Conservation (phyloP, 2,329 filamentous ascomycete genomes). For the Huntiella abstrusa region DNA sequence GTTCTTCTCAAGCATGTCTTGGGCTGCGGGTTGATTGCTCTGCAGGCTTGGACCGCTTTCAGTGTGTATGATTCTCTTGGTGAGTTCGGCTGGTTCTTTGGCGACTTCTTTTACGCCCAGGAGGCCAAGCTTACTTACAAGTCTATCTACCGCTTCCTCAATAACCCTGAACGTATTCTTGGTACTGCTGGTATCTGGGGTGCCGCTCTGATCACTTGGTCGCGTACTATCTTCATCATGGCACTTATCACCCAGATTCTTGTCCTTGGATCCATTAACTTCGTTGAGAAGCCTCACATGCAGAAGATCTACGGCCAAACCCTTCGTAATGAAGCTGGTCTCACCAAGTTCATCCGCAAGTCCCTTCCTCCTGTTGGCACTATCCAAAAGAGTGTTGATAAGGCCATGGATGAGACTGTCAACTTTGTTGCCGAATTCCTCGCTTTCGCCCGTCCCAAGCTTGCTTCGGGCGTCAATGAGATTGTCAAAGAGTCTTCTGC, state of each 20-base stretch:
- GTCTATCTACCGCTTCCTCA: slow-evolving; percentile 93
- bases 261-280: slow-evolving; percentile 73
- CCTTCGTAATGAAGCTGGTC: slow-evolving; percentile 68
- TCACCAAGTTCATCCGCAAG: slow-evolving; percentile 78
- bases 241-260: slow-evolving; percentile 72
- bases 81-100: slow-evolving; percentile 98
- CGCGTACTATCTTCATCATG: slow-evolving; percentile 66
- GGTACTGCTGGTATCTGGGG: slow-evolving; percentile 94
- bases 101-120: slow-evolving; percentile 94
- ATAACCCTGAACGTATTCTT: slow-evolving; percentile 89
- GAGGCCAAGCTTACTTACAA: slow-evolving; percentile 80
- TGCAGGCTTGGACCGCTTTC: slow-evolving; percentile 82
- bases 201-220: slow-evolving; percentile 82
- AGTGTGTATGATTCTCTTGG: slow-evolving; percentile 92
- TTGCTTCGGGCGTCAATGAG: slow-evolving; percentile 68
- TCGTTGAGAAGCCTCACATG: slow-evolving; percentile 94
- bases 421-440: slow-evolving; percentile 85
- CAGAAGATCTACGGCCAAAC: slow-evolving; percentile 84
- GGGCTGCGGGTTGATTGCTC: slow-evolving; percentile 57
- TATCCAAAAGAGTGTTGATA: slow-evolving; percentile 74
- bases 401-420: slow-evolving; percentile 65
- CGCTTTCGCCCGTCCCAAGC: slow-evolving; percentile 65
- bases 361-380: slow-evolving; percentile 62
- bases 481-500: slow-evolving; percentile 77
- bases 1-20: slow-evolving; percentile 74